phyloP scores from a whole-genome alignment of 2,329 filamentous ascomycete genomes.

The Podosphaera fusca region DNA sequence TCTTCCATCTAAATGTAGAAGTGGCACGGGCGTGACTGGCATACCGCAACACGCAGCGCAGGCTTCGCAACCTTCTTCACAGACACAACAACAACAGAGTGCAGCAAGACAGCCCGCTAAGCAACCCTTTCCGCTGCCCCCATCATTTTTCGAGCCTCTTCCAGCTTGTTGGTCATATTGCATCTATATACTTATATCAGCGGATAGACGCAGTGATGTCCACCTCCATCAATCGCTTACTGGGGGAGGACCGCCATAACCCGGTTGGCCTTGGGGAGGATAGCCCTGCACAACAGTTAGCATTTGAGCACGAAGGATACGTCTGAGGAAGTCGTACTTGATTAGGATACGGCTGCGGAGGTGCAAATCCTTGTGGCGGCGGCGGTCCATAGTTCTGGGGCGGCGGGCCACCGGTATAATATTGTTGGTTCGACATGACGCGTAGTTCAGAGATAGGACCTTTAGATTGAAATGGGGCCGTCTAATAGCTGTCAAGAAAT shows the following conservation, averaged over 20 bases:
- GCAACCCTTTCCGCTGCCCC: constrained; percentile 19
- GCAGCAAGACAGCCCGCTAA: constrained; percentile 24
- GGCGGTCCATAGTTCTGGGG: constrained; percentile 6
- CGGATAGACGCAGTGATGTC: background rate
- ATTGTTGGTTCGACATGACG: constrained; percentile 18
- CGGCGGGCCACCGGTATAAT: constrained; percentile 13
- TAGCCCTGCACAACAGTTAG: constrained; percentile 1
- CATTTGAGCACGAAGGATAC: background rate
- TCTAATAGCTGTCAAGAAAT: no score
- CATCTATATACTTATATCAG: constrained; percentile 14
- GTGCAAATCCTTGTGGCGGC: constrained; percentile 5
- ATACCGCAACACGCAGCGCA: constrained; percentile 21
- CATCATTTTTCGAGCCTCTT: constrained; percentile 15
- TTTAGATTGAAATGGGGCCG: no score
- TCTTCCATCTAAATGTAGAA: background rate
- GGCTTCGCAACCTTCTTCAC: constrained; percentile 27
- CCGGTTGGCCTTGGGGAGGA: constrained; percentile 2
- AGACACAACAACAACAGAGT: constrained; percentile 27
- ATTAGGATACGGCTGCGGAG: background rate
- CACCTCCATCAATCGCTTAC: background rate
- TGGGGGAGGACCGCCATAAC: constrained; percentile 4
- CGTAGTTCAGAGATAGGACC: background rate
- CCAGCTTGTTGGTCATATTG: constrained; percentile 23
- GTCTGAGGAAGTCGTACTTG: background rate
- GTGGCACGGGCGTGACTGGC: background rate